Evolutionary conservation across 192 early-diverging fungal genomes (phyloP).

Genomic region (Gaertneriomyces semiglobifer): DNA sequence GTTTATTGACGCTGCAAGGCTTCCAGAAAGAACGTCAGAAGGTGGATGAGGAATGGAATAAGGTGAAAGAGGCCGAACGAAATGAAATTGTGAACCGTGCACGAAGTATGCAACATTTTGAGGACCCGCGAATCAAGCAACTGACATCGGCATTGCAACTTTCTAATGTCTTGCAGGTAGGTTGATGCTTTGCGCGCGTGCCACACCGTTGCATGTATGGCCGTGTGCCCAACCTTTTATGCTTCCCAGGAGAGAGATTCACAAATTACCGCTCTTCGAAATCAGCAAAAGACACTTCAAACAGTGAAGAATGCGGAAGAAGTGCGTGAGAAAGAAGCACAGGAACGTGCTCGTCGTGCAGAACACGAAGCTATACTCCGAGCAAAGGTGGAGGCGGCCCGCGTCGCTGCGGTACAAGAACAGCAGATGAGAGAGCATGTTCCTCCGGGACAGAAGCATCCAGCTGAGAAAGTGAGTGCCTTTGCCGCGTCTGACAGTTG

Average conservation of each 20-base stretch:
- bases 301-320: slow-evolving; percentile 1
- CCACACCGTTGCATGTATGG: neutral
- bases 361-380: slow-evolving; percentile 1
- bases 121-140: slow-evolving; percentile 32
- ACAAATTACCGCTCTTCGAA: slow-evolving; percentile 30
- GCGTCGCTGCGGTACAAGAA: slow-evolving; percentile 11
- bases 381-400: slow-evolving; percentile 17
- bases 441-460: too few relatives aligned
- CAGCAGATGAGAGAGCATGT: neutral
- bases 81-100: slow-evolving; percentile 41
- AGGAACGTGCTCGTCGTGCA: slow-evolving; percentile 9
- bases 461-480: slow-evolving; percentile 12
- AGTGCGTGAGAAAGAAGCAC: neutral
- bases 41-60: slow-evolving; percentile 45
- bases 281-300: neutral
- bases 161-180: slow-evolving; percentile 47
- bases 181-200: neutral
- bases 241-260: slow-evolving; percentile 40
- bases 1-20: too few relatives aligned
- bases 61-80: slow-evolving; percentile 29
- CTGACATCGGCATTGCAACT: slow-evolving; percentile 38
- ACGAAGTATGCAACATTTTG: slow-evolving; percentile 34
- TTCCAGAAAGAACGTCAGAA: slow-evolving; percentile 35
- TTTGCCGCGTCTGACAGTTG: neutral
- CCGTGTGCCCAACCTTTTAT: neutral